Percentiles rank a stretch among this genome's conserved stretches.
Conservation (phyloP, 805 yeast genomes). For the Candida fluviatilis region DNA sequence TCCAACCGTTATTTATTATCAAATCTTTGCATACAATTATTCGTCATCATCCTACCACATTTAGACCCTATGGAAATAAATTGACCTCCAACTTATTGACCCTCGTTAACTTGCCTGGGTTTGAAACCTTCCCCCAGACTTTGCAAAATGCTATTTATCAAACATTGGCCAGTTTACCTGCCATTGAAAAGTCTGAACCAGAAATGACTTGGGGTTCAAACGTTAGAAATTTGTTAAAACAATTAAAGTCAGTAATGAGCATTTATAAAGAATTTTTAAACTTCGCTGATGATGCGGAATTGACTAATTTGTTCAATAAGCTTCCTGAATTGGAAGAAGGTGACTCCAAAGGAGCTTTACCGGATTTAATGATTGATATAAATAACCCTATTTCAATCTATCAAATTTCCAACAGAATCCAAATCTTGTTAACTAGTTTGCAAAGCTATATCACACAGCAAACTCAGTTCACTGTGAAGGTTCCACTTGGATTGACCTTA, state of each 20-base stretch:
- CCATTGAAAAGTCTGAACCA: constrained; percentile 51
- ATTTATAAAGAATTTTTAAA: constrained; percentile 59
- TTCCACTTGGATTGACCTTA: constrained; percentile 61
- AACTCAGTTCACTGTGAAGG: constrained; percentile 51
- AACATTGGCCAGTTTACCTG: constrained; percentile 53
- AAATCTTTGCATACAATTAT: constrained; percentile 38
- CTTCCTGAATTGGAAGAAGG: constrained; percentile 18
- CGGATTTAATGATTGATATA: constrained; percentile 55
- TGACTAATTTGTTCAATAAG: constrained; percentile 33
- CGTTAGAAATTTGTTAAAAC: constrained; percentile 45
- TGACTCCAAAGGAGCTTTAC: constrained; percentile 31
- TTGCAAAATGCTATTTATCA: constrained; percentile 42
- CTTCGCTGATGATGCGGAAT: constrained; percentile 51
- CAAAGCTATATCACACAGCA: constrained; percentile 43
- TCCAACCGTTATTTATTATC: constrained; percentile 29
- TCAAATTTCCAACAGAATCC: constrained; percentile 49
- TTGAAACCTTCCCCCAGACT: constrained; percentile 34
- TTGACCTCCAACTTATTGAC: constrained; percentile 44
- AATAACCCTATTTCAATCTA: constrained; percentile 50
- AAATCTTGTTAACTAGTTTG: constrained; percentile 37
- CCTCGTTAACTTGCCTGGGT: constrained; percentile 28
- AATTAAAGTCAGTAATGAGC: constrained; percentile 50
- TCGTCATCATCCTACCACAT: constrained; percentile 66
- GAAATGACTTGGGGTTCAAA: constrained; percentile 44
- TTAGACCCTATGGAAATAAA: constrained; percentile 71